phyloP scores from a whole-genome alignment of 108 stramenopile species.

The Nitzschia inconspicua region DNA sequence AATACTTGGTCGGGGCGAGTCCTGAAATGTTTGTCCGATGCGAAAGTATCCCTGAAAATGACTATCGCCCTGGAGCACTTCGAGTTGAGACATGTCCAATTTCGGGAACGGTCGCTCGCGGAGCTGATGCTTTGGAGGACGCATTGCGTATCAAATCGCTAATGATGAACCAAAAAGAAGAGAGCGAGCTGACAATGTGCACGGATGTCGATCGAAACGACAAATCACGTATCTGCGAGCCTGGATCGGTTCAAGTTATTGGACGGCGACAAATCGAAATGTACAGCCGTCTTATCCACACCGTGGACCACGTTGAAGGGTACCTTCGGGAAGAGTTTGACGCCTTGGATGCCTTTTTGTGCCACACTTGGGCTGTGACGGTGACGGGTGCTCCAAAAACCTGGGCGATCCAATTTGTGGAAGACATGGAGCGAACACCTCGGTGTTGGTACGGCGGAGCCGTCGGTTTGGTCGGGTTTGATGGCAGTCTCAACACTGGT shows the following conservation, averaged over 20 bases:
- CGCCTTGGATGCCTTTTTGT: slow-evolving; percentile 96
- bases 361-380: slow-evolving; percentile 98
- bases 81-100: slow-evolving; percentile 98
- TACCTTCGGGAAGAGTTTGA: slow-evolving; percentile 94
- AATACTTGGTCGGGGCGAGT: slow-evolving; percentile 96
- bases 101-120: slow-evolving; percentile 97
- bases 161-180: slow-evolving; percentile 95
- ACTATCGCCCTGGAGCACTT: slow-evolving; percentile 76
- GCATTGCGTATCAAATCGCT: slow-evolving; percentile 87
- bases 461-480: slow-evolving; percentile 96
- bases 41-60: slow-evolving; percentile 81
- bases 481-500: slow-evolving; percentile 95
- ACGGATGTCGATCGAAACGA: slow-evolving; percentile 98
- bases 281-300: slow-evolving; percentile 97
- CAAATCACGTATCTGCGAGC: slow-evolving; percentile 97
- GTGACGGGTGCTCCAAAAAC: slow-evolving; percentile 98
- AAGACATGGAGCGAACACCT: slow-evolving; percentile 91
- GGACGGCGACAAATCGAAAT: slow-evolving; percentile 98
- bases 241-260: slow-evolving; percentile 95
- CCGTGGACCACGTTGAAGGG: slow-evolving; percentile 98
- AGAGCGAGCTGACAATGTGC: slow-evolving; percentile 98
- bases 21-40: slow-evolving; percentile 99
- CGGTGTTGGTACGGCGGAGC: slow-evolving; percentile 98
- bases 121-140: slow-evolving; percentile 97
- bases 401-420: slow-evolving; percentile 98